Base-by-base conservation (phyloP, 805 yeast genomes). In the Wickerhamiella lipophila region DNA sequence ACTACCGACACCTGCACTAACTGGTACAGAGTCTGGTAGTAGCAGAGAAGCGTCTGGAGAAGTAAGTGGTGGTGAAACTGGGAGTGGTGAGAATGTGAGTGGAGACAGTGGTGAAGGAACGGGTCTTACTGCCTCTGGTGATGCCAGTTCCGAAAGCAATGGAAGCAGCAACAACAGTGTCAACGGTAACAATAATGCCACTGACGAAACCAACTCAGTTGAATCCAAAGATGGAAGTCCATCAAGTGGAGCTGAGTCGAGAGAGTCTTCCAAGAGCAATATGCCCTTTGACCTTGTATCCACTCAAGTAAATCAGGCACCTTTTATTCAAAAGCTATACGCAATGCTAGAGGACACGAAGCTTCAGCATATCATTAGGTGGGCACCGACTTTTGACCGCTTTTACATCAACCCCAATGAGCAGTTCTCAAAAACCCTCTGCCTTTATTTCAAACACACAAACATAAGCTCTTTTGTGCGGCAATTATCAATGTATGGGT, bases 401-500 rank as follows among this genome's bases (percentile, higher is more conserved):
- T 92, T 92, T 58, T 74, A 78, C 49, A 77, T 89, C n/a, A 66
- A 75, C 3, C 96, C 96, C 0, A 81, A 82, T 46, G 95, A 88
- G 62, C 88, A 81, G 62, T 88, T 92, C 59, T 77, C 89, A 49
- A 79, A 80, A 60, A 88, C 81, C 29, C 67, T 81, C 50, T 65
- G 73, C 70, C 50, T 71, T 42, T 87, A 83, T 63, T 88, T 89
- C 71, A 89, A 89, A 63, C 96, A 88, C 67, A 94, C 94, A 3
- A 89, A 89, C 61, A 86, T 88, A 25, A 86, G 95, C 21, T 79
- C 89, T 52, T 89, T 89, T 68, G 95, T 89, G 30, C 76, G 96
- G 42, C 96, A 89, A 65, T 69, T 88, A 42, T 95, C 89, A 68
- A 89, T 88, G 96, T 87, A 87, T 63, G 96, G 96, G 1, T 87